A percentile compares a stretch with the other conserved stretches of the same genome.
phyloP scores from a whole-genome alignment of 495 filamentous ascomycete species.

The Xylaria venustula region DNA sequence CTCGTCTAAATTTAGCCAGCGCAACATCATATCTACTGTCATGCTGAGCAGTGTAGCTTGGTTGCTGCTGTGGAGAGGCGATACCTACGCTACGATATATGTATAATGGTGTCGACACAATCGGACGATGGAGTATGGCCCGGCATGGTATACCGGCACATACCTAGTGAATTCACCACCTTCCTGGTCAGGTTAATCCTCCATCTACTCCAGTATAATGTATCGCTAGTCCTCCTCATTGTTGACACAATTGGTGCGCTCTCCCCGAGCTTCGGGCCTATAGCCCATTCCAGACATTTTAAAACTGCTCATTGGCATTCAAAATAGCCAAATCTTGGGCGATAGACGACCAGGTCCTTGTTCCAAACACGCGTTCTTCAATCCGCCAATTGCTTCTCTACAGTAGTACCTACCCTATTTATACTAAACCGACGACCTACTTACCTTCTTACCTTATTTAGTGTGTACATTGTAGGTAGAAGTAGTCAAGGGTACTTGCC shows the following conservation, averaged over 20 bases:
- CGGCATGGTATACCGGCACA: slow-evolving; percentile 5
- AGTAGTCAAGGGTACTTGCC: too few relatives aligned
- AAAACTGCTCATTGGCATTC: background rate
- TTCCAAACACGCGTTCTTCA: too few relatives aligned
- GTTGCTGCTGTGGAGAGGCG: background rate
- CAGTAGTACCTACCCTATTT: too few relatives aligned
- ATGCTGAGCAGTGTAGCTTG: too few relatives aligned
- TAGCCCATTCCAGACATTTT: slow-evolving; percentile 8
- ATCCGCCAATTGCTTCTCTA: too few relatives aligned
- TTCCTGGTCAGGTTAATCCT: slow-evolving; percentile 16
- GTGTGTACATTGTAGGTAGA: too few relatives aligned
- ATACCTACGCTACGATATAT: background rate
- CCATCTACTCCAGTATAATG: slow-evolving; percentile 10
- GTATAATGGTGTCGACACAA: background rate
- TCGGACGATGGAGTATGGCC: background rate
- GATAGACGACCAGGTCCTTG: too few relatives aligned
- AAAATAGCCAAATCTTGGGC: background rate
- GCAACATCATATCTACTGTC: too few relatives aligned
- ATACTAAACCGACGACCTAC: too few relatives aligned
- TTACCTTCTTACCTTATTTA: too few relatives aligned
- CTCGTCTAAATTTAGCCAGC: too few relatives aligned
- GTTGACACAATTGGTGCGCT: slow-evolving; percentile 6
- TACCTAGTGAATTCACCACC: slow-evolving; percentile 2
- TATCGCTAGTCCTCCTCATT: background rate
- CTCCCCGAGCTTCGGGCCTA: slow-evolving; percentile 5